Evolutionary conservation across 2,329 filamentous ascomycete species (phyloP).

Genomic region (Xylaria sp.): DNA sequence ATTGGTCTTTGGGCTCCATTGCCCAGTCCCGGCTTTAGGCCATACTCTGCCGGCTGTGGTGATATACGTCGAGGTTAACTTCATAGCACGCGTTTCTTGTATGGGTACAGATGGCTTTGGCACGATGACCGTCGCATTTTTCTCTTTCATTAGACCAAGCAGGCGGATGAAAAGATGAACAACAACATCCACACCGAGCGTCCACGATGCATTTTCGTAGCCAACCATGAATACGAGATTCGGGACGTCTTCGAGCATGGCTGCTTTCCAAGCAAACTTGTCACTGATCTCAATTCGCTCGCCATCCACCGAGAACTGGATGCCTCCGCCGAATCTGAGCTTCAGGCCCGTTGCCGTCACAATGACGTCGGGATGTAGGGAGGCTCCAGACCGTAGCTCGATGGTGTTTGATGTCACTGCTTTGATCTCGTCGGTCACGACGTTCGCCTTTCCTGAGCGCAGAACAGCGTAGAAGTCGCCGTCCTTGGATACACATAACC

Average conservation of each 20-base stretch:
- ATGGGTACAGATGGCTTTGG: slow-evolving; percentile 22
- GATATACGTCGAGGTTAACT: slow-evolving; percentile 49
- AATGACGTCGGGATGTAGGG: slow-evolving; percentile 68
- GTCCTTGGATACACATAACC: slow-evolving; percentile 69
- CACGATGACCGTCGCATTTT: slow-evolving; percentile 21
- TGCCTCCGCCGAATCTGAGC: slow-evolving; percentile 61
- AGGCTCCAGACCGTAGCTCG: slow-evolving; percentile 52
- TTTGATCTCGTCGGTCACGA: slow-evolving; percentile 60
- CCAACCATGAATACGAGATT: slow-evolving; percentile 67
- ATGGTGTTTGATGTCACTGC: slow-evolving; percentile 56
- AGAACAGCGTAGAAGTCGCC: slow-evolving; percentile 62
- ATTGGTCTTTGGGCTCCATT: slow-evolving; percentile 34
- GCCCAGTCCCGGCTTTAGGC: slow-evolving; percentile 43
- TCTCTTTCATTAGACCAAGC: slow-evolving; percentile 53
- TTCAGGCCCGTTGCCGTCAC: slow-evolving; percentile 72
- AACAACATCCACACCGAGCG: slow-evolving; percentile 64
- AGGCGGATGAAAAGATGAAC: slow-evolving; percentile 55
- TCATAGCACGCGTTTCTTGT: slow-evolving; percentile 30
- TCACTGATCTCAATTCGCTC: slow-evolving; percentile 51
- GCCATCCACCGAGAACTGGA: slow-evolving; percentile 60
- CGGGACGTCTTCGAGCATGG: slow-evolving; percentile 70
- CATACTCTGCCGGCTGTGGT: slow-evolving; percentile 45
- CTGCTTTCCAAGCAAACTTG: slow-evolving; percentile 66
- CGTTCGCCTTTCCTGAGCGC: slow-evolving; percentile 49
- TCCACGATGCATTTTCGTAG: slow-evolving; percentile 72